Conservation (phyloP, 352 stramenopile species). For the Elongisporangium undulatum region DNA sequence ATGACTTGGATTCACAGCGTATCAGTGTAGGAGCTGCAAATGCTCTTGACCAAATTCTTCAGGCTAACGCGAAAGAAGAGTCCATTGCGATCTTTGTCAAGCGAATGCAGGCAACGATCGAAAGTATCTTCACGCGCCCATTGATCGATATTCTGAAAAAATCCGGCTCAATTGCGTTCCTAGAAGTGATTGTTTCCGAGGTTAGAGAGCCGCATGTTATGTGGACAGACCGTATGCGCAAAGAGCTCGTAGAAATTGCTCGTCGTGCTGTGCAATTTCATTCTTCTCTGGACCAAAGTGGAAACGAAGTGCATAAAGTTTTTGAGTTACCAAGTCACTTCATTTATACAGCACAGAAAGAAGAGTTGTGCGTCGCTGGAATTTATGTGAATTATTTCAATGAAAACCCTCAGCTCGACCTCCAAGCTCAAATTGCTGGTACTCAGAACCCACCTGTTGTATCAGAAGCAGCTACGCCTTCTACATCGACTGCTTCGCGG, state of each 20-base stretch:
- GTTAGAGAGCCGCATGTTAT: conserved; percentile 81
- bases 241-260: conserved; percentile 63
- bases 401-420: conserved; percentile 69
- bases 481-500: conserved; percentile 2
- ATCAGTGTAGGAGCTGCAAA: conserved; percentile 73
- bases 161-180: conserved; percentile 55
- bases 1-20: conserved; percentile 44
- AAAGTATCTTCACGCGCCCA: conserved; percentile 74
- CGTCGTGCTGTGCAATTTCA: conserved; percentile 74
- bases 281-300: conserved; percentile 43
- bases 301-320: conserved; percentile 57
- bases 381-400: conserved; percentile 91
- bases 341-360: conserved; percentile 78
- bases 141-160: conserved; percentile 71
- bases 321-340: conserved; percentile 73
- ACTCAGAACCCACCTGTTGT: conserved; percentile 38
- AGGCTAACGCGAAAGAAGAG: conserved; percentile 64
- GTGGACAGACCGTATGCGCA: conserved; percentile 84
- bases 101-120: conserved; percentile 81
- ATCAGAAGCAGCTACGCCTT: conserved; percentile 6
- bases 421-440: conserved; percentile 72
- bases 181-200: conserved; percentile 67
- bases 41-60: conserved; percentile 63
- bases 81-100: conserved; percentile 73
- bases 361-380: conserved; percentile 79